Percentiles rank a stretch among this genome's conserved stretches.
phyloP scores from a whole-genome alignment of 192 early-diverging fungal species.

The Entomortierella beljakovae region DNA sequence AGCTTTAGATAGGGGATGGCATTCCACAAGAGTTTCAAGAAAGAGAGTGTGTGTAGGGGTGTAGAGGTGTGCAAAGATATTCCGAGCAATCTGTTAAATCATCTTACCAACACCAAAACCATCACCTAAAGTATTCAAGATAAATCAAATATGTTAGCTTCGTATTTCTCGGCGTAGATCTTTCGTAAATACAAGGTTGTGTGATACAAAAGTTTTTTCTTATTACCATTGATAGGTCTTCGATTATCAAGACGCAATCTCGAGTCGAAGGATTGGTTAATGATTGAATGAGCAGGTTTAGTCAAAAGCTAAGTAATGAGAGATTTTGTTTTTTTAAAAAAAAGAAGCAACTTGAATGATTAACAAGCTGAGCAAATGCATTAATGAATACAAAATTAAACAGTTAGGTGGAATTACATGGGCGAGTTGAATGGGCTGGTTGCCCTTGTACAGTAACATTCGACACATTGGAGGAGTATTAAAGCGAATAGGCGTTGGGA shows the following conservation, averaged over 20 bases:
- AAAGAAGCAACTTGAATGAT: neutral
- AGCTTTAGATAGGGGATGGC: too few relatives aligned
- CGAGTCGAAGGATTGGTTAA: constrained; percentile 84
- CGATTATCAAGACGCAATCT: constrained; percentile 72
- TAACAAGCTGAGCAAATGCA: neutral
- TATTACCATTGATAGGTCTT: constrained; percentile 77
- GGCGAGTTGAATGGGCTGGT: constrained; percentile 76
- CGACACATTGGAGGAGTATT: constrained; percentile 71
- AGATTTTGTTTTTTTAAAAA: neutral
- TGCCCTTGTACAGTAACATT: constrained; percentile 83
- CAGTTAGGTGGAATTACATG: constrained; percentile 55
- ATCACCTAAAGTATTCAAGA: constrained; percentile 61
- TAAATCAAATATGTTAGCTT: neutral
- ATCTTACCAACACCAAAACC: constrained; percentile 81
- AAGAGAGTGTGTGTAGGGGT: too few relatives aligned
- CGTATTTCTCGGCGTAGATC: neutral
- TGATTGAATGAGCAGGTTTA: constrained; percentile 81
- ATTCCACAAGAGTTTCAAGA: too few relatives aligned
- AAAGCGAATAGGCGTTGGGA: constrained; percentile 30
- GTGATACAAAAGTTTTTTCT: too few relatives aligned
- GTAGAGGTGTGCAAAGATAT: too few relatives aligned
- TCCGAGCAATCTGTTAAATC: too few relatives aligned
- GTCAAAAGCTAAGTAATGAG: constrained; percentile 64
- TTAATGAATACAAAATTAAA: neutral
- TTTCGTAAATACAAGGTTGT: neutral